Evolutionary conservation across 495 filamentous ascomycete genomes (phyloP).

Genomic region (Penicillium maclennaniae): DNA sequence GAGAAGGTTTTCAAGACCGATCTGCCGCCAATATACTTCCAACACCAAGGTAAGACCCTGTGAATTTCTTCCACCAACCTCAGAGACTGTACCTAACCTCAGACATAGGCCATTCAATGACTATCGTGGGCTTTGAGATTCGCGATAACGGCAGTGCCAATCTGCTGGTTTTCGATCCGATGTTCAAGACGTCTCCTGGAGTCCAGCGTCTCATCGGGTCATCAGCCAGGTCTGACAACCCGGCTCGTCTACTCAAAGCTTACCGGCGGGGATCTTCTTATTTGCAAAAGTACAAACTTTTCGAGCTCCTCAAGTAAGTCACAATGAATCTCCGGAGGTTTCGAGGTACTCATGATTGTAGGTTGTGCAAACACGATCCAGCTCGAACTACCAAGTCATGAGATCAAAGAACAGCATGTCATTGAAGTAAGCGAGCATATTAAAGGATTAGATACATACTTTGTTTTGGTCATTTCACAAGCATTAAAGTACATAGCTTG

Average conservation of each 20-base stretch:
- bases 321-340: background rate
- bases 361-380: background rate
- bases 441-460: too few relatives aligned
- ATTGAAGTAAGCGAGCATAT: too few relatives aligned
- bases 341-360: background rate
- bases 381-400: background rate
- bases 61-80: background rate
- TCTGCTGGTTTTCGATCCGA: conserved; percentile 86
- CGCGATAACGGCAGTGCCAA: conserved; percentile 60
- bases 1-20: conserved; percentile 62
- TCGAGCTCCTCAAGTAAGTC: conserved; percentile 73
- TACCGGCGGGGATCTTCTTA: conserved; percentile 68
- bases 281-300: conserved; percentile 64
- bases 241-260: conserved; percentile 57
- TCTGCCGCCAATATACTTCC: conserved; percentile 84
- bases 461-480: too few relatives aligned
- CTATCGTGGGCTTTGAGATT: conserved; percentile 81
- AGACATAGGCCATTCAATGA: conserved; percentile 75
- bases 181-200: conserved; percentile 65
- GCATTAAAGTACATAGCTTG: too few relatives aligned
- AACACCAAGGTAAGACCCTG: conserved; percentile 60
- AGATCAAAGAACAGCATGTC: too few relatives aligned
- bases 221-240: conserved; percentile 40
- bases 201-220: conserved; percentile 55
- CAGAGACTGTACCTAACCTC: background rate